Percentiles rank a stretch among this genome's conserved stretches.
Conservation (phyloP, 2,329 filamentous ascomycete genomes). For the Monosporascus ibericus region DNA sequence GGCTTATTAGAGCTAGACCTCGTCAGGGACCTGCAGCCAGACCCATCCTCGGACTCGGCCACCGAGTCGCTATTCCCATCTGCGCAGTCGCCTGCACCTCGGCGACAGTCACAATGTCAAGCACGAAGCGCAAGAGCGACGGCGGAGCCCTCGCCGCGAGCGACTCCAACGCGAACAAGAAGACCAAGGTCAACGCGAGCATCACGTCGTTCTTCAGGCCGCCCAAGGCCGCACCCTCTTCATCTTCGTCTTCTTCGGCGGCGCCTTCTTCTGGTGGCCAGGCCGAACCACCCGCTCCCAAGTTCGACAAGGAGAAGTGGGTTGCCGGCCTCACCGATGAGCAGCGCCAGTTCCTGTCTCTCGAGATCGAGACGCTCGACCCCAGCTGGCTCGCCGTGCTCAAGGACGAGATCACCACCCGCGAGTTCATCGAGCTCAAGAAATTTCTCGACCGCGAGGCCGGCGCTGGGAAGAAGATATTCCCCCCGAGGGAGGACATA, state of each 20-base stretch:
- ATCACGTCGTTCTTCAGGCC: constrained; percentile 87
- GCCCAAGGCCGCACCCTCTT: constrained; percentile 43
- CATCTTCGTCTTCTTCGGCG: no score
- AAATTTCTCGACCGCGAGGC: constrained; percentile 77
- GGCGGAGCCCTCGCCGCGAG: constrained; percentile 26
- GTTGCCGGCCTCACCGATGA: constrained; percentile 71
- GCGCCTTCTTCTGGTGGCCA: no score
- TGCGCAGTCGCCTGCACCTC: no score
- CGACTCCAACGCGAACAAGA: constrained; percentile 59
- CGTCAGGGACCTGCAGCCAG: no score
- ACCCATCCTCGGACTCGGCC: no score
- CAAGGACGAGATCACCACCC: constrained; percentile 75
- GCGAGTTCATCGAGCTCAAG: constrained; percentile 83
- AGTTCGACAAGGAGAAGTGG: constrained; percentile 90
- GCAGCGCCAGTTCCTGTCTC: constrained; percentile 72
- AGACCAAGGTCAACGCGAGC: constrained; percentile 65
- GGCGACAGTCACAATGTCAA: constrained; percentile 36
- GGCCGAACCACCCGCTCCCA: constrained; percentile 25
- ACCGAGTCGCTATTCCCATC: no score
- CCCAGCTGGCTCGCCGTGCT: constrained; percentile 86
- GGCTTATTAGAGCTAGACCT: no score
- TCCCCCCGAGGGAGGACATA: constrained; percentile 80
- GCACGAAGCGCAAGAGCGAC: constrained; percentile 61
- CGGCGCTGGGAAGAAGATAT: constrained; percentile 68
- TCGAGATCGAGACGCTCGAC: constrained; percentile 89